phyloP scores from a whole-genome alignment of 805 yeast species.

The Yarrowia sp. region DNA sequence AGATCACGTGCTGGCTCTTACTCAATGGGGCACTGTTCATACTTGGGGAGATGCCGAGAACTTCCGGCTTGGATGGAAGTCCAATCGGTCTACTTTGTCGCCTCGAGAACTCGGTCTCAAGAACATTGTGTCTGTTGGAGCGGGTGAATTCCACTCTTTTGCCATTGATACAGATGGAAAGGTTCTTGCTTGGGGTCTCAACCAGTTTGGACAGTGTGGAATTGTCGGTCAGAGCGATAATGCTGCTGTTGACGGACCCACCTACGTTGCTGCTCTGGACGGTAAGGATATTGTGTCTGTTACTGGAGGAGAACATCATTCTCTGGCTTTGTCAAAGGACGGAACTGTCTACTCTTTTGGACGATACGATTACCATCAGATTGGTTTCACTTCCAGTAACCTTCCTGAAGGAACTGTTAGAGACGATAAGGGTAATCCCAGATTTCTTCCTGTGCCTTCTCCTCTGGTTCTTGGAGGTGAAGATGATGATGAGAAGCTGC shows the following conservation, averaged over 20 bases:
- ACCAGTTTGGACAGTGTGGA: conserved; percentile 97
- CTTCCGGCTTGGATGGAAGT: conserved; percentile 81
- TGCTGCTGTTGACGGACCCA: conserved; percentile 73
- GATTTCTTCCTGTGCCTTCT: conserved; percentile 80
- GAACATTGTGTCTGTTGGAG: conserved; percentile 73
- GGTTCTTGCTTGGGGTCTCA: conserved; percentile 90
- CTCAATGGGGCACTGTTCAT: conserved; percentile 77
- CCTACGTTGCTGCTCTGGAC: conserved; percentile 62
- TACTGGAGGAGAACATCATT: conserved; percentile 94
- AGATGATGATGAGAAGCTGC: conserved; percentile 42
- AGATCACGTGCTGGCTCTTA: conserved; percentile 85
- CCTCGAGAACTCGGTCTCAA: conserved; percentile 77
- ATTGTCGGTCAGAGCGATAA: conserved; percentile 64
- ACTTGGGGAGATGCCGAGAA: conserved; percentile 99
- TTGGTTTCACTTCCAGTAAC: conserved; percentile 68
- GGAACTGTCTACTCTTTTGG: conserved; percentile 88
- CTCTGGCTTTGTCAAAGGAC: conserved; percentile 65
- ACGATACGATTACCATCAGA: conserved; percentile 87
- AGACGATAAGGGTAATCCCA: conserved; percentile 75
- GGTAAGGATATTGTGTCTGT: conserved; percentile 58
- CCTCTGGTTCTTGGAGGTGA: conserved; percentile 46
- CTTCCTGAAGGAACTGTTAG: conserved; percentile 69
- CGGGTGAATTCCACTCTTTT: conserved; percentile 95
- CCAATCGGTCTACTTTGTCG: conserved; percentile 48
- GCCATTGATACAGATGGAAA: conserved; percentile 74